Percentiles rank a stretch among this genome's conserved stretches.
Conservation (phyloP, 805 yeast genomes). For the Sungouiella blattae region DNA sequence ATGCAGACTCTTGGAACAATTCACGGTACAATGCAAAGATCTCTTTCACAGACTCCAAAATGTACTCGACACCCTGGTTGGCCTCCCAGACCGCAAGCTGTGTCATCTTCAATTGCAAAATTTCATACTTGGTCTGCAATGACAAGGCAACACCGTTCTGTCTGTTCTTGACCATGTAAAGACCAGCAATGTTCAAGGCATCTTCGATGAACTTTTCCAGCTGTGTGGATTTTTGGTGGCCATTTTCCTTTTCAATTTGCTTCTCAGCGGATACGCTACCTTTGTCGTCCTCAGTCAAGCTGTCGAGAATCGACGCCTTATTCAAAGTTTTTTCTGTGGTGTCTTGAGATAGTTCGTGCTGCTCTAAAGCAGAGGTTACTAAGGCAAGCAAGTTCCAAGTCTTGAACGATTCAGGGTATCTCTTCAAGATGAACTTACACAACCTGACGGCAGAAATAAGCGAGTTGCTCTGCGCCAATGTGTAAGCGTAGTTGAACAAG, state of each 20-base stretch:
- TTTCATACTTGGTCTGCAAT: slow-evolving; percentile 40
- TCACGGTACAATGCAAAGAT: slow-evolving; percentile 56
- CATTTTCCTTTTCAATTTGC: background rate
- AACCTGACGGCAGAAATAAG: slow-evolving; percentile 42
- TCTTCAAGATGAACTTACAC: slow-evolving; percentile 47
- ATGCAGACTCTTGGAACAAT: slow-evolving; percentile 37
- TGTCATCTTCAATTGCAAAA: slow-evolving; percentile 69
- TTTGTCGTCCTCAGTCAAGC: background rate
- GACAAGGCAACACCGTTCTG: slow-evolving; percentile 23
- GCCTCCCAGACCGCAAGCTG: slow-evolving; percentile 68
- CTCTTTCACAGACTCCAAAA: slow-evolving; percentile 63
- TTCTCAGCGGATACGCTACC: too few species aligned
- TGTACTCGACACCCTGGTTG: slow-evolving; percentile 51
- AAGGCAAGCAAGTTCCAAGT: slow-evolving; percentile 68
- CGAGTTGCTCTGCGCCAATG: slow-evolving; percentile 42
- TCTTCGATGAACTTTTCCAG: slow-evolving; percentile 56
- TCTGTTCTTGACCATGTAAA: slow-evolving; percentile 25
- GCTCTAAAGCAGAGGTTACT: slow-evolving; percentile 57
- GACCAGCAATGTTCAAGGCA: slow-evolving; percentile 43
- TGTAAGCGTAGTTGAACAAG: slow-evolving; percentile 44
- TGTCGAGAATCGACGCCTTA: background rate
- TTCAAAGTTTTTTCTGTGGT: background rate
- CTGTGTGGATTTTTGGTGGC: slow-evolving; percentile 25
- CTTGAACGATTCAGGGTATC: slow-evolving; percentile 52
- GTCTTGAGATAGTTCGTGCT: slow-evolving; percentile 1